Evolutionary conservation across 768 basidiomycete species (phyloP).

Genomic region (Hypholoma sublateritium): DNA sequence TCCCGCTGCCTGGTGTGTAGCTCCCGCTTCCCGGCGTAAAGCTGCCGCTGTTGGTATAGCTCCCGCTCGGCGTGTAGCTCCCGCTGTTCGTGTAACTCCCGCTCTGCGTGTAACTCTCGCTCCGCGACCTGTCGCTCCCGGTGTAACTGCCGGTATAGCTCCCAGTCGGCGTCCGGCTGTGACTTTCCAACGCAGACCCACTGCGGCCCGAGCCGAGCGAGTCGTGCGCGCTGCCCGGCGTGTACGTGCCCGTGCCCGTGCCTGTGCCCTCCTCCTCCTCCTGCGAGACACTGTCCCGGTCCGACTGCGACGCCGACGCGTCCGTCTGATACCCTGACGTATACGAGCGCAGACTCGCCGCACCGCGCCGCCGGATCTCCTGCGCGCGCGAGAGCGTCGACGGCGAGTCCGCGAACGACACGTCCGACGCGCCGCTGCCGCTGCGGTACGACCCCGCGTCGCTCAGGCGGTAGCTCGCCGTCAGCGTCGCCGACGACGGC

Average conservation of each 20-base stretch:
- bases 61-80: constrained; percentile 12
- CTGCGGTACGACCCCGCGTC: constrained; percentile 52
- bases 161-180: constrained; percentile 3
- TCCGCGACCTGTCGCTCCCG: constrained; percentile 12
- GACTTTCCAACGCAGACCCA: background rate
- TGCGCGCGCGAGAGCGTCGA: constrained; percentile 57
- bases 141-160: constrained; percentile 17
- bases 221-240: constrained; percentile 22
- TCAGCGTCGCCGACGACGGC: constrained; percentile 43
- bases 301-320: constrained; percentile 22
- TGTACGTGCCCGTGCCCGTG: constrained; percentile 22
- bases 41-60: constrained; percentile 21
- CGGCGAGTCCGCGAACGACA: constrained; percentile 45
- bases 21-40: constrained; percentile 25
- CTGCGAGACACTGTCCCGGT: constrained; percentile 45
- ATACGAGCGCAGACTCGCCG: constrained; percentile 43
- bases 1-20: constrained; percentile 27
- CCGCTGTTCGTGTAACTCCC: constrained; percentile 11
- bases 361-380: constrained; percentile 52
- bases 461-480: constrained; percentile 44
- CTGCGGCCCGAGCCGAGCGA: constrained; percentile 17
- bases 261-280: constrained; percentile 52
- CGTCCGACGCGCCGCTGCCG: constrained; percentile 32
- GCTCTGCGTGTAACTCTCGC: constrained; percentile 9
- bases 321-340: constrained; percentile 38